These are phyloP conservation scores for Acanthamoeba triangularis DNA, from an alignment of 208 protist species.

Conservation along the genomic window DNA sequence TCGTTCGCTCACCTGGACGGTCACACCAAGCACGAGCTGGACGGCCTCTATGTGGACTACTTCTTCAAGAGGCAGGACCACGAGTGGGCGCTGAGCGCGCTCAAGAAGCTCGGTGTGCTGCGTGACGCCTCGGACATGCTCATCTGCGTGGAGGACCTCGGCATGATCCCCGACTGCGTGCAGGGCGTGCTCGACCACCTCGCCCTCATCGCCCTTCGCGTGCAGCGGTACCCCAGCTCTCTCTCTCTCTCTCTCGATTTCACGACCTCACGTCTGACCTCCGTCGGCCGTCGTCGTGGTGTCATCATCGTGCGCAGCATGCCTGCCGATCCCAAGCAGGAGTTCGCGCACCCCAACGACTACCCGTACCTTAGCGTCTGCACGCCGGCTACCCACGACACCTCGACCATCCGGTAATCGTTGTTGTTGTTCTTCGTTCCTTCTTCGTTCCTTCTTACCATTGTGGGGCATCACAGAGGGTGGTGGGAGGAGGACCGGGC, in stretches of 20 bases:
- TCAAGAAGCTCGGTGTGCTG: slow-evolving; percentile 74
- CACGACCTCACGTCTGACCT: neutral
- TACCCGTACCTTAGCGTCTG: slow-evolving; percentile 83
- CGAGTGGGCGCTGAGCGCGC: slow-evolving; percentile 63
- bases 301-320: slow-evolving; percentile 80
- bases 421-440: neutral
- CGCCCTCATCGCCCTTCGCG: slow-evolving; percentile 89
- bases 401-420: slow-evolving; percentile 78
- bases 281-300: neutral
- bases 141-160: slow-evolving; percentile 93
- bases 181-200: slow-evolving; percentile 85
- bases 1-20: slow-evolving; percentile 82
- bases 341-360: slow-evolving; percentile 81
- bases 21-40: slow-evolving; percentile 78
- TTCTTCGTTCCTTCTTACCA: neutral
- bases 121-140: slow-evolving; percentile 88
- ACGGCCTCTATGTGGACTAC: slow-evolving; percentile 86
- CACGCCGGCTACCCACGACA: slow-evolving; percentile 85
- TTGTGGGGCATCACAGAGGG: slow-evolving; percentile 29
- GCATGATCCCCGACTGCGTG: slow-evolving; percentile 89
- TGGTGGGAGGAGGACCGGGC: slow-evolving; percentile 86
- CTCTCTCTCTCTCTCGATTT: neutral
- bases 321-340: slow-evolving; percentile 81
- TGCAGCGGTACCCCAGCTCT: slow-evolving; percentile 85
- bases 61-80: slow-evolving; percentile 83